phyloP scores from a whole-genome alignment of 2,329 filamentous ascomycete species.

The Alternaria sp. region DNA sequence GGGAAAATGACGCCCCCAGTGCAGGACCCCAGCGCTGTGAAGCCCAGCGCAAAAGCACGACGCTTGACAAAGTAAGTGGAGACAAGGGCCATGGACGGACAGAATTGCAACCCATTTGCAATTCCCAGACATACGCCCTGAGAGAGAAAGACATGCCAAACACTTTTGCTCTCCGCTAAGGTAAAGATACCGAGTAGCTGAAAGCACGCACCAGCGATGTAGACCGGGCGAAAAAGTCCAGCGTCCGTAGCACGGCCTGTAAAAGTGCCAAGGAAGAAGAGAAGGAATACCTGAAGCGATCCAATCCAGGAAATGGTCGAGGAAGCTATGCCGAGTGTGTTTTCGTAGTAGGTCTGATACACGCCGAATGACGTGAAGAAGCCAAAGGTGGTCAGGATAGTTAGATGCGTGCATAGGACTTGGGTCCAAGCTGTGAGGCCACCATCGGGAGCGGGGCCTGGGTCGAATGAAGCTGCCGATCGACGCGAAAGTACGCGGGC shows the following conservation, averaged over 20 bases:
- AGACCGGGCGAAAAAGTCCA: conserved; percentile 36
- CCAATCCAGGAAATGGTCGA: conserved; percentile 45
- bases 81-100: conserved; percentile 62
- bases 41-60: conserved; percentile 37
- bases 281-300: conserved; percentile 41
- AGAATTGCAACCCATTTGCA: conserved; percentile 58
- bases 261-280: conserved; percentile 39
- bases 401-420: conserved; percentile 56
- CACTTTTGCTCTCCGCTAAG: conserved; percentile 33
- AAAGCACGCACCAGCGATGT: conserved; percentile 35
- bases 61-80: conserved; percentile 47
- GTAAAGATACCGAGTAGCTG: conserved; percentile 46
- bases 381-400: conserved; percentile 64
- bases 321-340: conserved; percentile 44
- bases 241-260: conserved; percentile 40
- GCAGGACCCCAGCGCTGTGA: conserved; percentile 36
- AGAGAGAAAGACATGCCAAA: conserved; percentile 45
- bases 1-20: conserved; percentile 43
- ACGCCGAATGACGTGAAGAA: conserved; percentile 63
- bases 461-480: conserved; percentile 33
- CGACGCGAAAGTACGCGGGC: conserved; percentile 28
- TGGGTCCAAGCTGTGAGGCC: conserved; percentile 64
- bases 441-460: conserved; percentile 52
- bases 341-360: conserved; percentile 62
- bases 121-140: conserved; percentile 66